Base-by-base conservation (phyloP, 768 basidiomycete genomes). In the Boletus vermiculosoides region DNA sequence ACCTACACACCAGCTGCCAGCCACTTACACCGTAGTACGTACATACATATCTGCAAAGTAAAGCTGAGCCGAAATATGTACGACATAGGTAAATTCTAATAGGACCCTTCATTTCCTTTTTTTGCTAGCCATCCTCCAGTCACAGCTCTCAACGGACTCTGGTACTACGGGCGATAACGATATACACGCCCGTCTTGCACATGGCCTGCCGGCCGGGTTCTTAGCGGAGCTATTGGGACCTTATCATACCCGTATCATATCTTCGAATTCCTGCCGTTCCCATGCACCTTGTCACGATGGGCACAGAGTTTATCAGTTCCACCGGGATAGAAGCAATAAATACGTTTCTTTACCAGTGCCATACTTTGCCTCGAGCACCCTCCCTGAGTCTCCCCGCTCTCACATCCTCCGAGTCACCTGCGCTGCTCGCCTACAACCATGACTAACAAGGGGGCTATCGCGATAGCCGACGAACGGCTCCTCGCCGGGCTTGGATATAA, bases 401-500 rank as follows among this genome's bases (percentile, higher is more conserved):
- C 44, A 16, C 50, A 18, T 44, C 41, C 33, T 40, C 30, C 37
- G 9, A n/a, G 13, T 36, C 37, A 10, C 33, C 37, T 45, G 48
- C 50, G 5, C 41, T 20, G 5, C 23, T n/a, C 2, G 0, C 50
- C 52, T 31, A 22, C 36, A 1, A 25, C n/a, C 45, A 68, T 68
- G 68, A 5, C 60, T 3, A 55, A 44, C 45, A 65, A 55, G 9
- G 28, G n/a, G n/a, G n/a, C 18, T 0, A 30, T 61, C n/a, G 48
- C 53, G 15, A 49, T 18, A 37, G 64, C 71, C 1, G 74, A 76
- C 52, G 64, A 74, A 39, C 55, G 56, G 18, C 62, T 75, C 28
- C 71, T 74, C 12, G 74, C 74, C 0, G 61, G 70, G 47, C 66
- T 76, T 4, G 73, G 73, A 12, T 74, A 76, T 45, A 76, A 71